Evolutionary conservation across 345 rosid species (phyloP).

Genomic region (Brassica nigra): DNA sequence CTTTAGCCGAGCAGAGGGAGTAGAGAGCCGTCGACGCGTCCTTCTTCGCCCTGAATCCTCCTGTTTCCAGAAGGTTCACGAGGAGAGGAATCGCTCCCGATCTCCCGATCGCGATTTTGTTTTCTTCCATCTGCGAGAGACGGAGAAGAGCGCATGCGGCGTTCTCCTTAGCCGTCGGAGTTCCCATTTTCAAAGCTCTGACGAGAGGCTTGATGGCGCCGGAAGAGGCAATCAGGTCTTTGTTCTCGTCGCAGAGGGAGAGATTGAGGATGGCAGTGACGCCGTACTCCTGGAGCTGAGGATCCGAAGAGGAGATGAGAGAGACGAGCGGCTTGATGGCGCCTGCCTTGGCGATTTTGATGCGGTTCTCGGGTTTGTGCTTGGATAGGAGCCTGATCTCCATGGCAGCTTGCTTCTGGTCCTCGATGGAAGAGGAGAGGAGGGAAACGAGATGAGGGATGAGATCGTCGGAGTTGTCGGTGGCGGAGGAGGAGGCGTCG

Average conservation of each 20-base stretch:
- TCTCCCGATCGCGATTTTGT: slow-evolving; percentile 83
- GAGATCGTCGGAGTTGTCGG: slow-evolving; percentile 70
- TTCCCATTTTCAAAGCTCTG: slow-evolving; percentile 68
- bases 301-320: slow-evolving; percentile 66
- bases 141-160: slow-evolving; percentile 92
- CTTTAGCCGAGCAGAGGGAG: slow-evolving; percentile 73
- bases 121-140: slow-evolving; percentile 80
- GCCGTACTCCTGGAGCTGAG: slow-evolving; percentile 84
- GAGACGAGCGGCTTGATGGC: slow-evolving; percentile 79
- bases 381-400: slow-evolving; percentile 90
- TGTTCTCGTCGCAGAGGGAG: slow-evolving; percentile 94
- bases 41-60: slow-evolving; percentile 78
- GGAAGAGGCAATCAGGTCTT: slow-evolving; percentile 63
- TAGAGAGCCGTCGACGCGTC: slow-evolving; percentile 94
- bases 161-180: slow-evolving; percentile 81
- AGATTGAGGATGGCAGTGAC: slow-evolving; percentile 92
- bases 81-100: slow-evolving; percentile 82
- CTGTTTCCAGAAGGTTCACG: slow-evolving; percentile 67
- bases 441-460: slow-evolving; percentile 67
- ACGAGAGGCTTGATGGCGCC: slow-evolving; percentile 92
- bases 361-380: slow-evolving; percentile 83
- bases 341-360: slow-evolving; percentile 80
- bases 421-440: slow-evolving; percentile 80
- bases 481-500: slow-evolving; percentile 61
- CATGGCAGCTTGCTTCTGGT: slow-evolving; percentile 94